Base-by-base conservation (phyloP, 495 filamentous ascomycete species). In the Astrocystis sublimbata region DNA sequence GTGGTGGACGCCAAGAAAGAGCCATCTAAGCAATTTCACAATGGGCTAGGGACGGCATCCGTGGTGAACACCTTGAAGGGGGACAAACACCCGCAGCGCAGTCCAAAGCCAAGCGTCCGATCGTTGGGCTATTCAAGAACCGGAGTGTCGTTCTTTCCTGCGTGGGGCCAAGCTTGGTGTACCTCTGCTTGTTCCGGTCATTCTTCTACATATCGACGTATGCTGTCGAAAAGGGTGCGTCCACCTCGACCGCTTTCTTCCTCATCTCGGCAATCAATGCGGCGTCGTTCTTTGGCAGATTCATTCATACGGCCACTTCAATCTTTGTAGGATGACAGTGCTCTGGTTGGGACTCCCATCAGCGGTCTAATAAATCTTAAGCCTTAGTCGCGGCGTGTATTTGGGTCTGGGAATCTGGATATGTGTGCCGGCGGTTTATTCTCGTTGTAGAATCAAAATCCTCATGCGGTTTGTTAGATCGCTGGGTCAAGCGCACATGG, bases 121-220 rank as follows among this genome's bases (percentile, higher is more conserved):
- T 47, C 35, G 50, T 66, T 21, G 23, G 58, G n/a, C 45, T 65
- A 13, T 45, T 68, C 19, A 69, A 65, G 40, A 57, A 66, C 33
- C 17, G 21, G 6, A 36, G 55, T 13, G 70, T 68, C 61, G 36
- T 65, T 21, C 26, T 63, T 3, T 56, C 70, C 8, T 57, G 49
- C 38, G 7, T 63, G 12, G 70, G 65, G 1, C 42, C 69, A 2
- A 76, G 71, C 12, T 54, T 81, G 15, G 64, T 76, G 3, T 72
- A 75, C 6, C 43, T 82, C 33, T 84, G 83, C n/a, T 61, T 85
- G 35, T 86, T 81, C 62, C 69, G 74, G 3, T 83, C 84, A 0
- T 71, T 83, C 36, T 84, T 81, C 70, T 87, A 83, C 66, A 64
- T 85, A 15, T 68, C 78, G 1, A 64, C 78, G 1, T 84, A 83